phyloP scores from a whole-genome alignment of 805 yeast genomes.

The Ogataea chonburiensis region DNA sequence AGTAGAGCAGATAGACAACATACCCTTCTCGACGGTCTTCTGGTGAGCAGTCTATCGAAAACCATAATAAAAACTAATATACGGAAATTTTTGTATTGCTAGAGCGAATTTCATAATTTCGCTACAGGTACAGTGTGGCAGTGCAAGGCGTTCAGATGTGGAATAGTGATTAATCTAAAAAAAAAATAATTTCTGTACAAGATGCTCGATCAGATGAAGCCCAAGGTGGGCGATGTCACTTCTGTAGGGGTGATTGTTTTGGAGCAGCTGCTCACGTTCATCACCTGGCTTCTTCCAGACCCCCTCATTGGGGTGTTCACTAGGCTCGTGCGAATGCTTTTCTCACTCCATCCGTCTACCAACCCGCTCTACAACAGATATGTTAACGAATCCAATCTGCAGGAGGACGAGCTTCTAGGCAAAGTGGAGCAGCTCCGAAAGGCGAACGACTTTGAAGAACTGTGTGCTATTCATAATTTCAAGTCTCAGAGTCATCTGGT shows the following conservation, averaged over 20 bases:
- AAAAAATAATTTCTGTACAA: too few species aligned
- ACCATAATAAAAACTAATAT: conserved; percentile 21
- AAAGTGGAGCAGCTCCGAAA: conserved; percentile 39
- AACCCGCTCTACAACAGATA: conserved; percentile 26
- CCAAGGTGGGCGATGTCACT: conserved; percentile 16
- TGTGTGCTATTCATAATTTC: conserved; percentile 69
- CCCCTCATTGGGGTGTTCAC: conserved; percentile 27
- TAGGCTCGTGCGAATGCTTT: conserved; percentile 19
- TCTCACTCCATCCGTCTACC: conserved; percentile 21
- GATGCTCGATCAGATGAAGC: conserved; percentile 5
- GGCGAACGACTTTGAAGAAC: conserved; percentile 57
- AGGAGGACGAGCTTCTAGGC: conserved; percentile 18
- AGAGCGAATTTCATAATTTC: conserved; percentile 2
- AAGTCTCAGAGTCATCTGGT: conserved; percentile 74
- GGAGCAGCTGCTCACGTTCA: conserved; percentile 28
- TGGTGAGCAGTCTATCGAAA: conserved; percentile 25
- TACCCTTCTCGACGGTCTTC: conserved; percentile 31
- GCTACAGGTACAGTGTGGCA: conserved; percentile 1
- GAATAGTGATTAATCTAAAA: too few species aligned
- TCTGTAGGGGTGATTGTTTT: conserved; percentile 28
- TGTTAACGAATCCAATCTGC: conserved; percentile 14
- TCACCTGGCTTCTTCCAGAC: conserved; percentile 29
- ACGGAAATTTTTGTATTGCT: conserved; percentile 8
- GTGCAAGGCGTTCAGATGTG: conserved; percentile 2
- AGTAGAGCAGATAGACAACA: conserved; percentile 9